phyloP scores from a whole-genome alignment of 139 green algal species.

The Volvox reticuliferus region DNA sequence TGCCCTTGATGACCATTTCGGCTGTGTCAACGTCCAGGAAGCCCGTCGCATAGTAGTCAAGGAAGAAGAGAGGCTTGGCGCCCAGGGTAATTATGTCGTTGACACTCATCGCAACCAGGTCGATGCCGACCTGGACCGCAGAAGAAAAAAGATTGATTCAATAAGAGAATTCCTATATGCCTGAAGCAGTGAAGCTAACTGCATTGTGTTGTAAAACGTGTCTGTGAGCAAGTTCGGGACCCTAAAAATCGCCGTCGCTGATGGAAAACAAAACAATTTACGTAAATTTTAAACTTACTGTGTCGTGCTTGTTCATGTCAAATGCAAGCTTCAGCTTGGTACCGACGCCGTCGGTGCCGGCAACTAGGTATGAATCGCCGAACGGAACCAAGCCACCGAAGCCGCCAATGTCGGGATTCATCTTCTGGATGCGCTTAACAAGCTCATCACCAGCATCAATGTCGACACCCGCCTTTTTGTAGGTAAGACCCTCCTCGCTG shows the following conservation, averaged over 20 bases:
- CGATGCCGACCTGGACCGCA: conserved; percentile 80
- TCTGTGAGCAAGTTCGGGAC: neutral
- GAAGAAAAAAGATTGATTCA: neutral
- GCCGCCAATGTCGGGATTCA: conserved; percentile 94
- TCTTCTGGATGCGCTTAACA: conserved; percentile 92
- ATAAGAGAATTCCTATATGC: too few relatives aligned
- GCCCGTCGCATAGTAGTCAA: conserved; percentile 98
- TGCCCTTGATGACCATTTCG: conserved; percentile 95
- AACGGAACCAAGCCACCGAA: conserved; percentile 98
- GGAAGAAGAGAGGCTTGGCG: conserved; percentile 98
- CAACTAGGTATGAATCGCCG: conserved; percentile 96
- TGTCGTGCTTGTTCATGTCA: conserved; percentile 96
- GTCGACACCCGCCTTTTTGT: conserved; percentile 96
- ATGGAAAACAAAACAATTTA: neutral
- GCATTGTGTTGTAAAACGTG: neutral
- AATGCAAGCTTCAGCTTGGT: conserved; percentile 99
- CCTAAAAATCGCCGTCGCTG: neutral
- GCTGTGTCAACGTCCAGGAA: conserved; percentile 94
- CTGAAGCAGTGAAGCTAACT: neutral
- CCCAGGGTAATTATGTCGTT: conserved; percentile 98
- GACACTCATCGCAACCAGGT: conserved; percentile 97
- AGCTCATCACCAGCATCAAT: conserved; percentile 98
- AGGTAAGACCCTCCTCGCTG: conserved; percentile 72
- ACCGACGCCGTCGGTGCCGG: conserved; percentile 97
- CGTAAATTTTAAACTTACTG: conserved; percentile 65